These are phyloP conservation scores for Penicillium sp. DNA, from an alignment of 2,329 filamentous ascomycete species.

Conservation along the genomic window DNA sequence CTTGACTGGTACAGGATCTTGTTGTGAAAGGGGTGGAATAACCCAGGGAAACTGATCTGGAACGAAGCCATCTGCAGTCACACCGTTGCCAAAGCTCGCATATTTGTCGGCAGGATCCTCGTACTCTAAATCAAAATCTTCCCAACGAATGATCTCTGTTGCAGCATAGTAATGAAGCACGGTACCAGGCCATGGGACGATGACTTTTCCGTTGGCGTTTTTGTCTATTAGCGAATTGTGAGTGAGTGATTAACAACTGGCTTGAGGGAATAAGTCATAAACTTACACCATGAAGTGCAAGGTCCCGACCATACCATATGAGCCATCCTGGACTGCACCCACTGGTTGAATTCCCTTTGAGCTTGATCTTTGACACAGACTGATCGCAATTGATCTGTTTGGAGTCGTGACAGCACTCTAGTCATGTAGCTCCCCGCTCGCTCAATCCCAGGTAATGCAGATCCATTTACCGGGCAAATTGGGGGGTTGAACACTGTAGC, in stretches of 20 bases:
- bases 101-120: neutral
- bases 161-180: conserved; percentile 15
- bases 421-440: neutral
- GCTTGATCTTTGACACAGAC: neutral
- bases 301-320: neutral
- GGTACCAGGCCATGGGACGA: conserved; percentile 15
- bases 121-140: conserved; percentile 7
- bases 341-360: neutral
- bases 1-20: neutral
- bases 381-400: neutral
- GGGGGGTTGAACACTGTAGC: neutral
- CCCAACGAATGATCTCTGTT: conserved; percentile 13
- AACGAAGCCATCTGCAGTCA: neutral
- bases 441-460: neutral
- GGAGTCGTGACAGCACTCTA: neutral
- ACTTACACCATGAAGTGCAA: neutral
- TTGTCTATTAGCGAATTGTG: neutral
- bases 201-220: conserved; percentile 1
- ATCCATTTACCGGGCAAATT: neutral
- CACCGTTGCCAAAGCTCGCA: neutral
- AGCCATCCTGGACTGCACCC: neutral
- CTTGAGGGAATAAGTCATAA: neutral
- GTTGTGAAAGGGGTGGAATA: neutral
- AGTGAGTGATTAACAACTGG: neutral
- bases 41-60: neutral